A percentile compares a stretch with the other conserved stretches of the same genome.
phyloP scores from a whole-genome alignment of 169 alveolate species.

The Eimeria falciformis region DNA sequence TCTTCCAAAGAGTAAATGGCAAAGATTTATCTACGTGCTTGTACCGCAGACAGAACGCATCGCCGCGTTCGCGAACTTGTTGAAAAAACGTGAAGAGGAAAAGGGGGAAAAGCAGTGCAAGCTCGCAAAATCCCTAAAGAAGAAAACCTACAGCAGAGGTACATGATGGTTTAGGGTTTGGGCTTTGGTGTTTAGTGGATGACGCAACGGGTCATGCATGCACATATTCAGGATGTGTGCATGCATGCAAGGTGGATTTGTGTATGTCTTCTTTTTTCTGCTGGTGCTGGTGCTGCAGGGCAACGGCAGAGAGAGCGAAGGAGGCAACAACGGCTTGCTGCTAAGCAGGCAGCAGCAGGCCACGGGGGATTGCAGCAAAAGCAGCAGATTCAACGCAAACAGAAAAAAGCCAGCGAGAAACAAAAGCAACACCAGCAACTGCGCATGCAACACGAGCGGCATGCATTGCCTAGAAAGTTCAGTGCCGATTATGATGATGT shows the following conservation, averaged over 20 bases:
- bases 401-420: not conserved
- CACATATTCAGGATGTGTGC: no score
- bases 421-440: not conserved
- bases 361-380: not conserved
- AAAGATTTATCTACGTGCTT: no score
- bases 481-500: not conserved
- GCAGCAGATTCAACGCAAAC: not conserved
- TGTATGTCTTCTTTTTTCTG: not conserved
- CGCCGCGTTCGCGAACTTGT: not conserved
- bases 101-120: not conserved
- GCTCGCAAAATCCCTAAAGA: not conserved
- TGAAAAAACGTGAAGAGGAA: not conserved
- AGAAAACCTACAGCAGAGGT: conserved; percentile 23
- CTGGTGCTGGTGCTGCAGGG: not conserved
- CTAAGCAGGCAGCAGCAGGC: not conserved
- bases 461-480: not conserved
- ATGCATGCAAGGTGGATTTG: not conserved
- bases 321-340: not conserved
- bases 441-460: not conserved
- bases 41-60: conserved; percentile 2
- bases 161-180: no score
- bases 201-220: no score
- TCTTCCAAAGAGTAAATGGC: no score
- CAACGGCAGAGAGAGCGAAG: not conserved
- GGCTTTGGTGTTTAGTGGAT: no score